Percentiles rank a stretch among this genome's conserved stretches.
Conservation (phyloP, 2,329 filamentous ascomycete genomes). For the Aspergillus amoenus region DNA sequence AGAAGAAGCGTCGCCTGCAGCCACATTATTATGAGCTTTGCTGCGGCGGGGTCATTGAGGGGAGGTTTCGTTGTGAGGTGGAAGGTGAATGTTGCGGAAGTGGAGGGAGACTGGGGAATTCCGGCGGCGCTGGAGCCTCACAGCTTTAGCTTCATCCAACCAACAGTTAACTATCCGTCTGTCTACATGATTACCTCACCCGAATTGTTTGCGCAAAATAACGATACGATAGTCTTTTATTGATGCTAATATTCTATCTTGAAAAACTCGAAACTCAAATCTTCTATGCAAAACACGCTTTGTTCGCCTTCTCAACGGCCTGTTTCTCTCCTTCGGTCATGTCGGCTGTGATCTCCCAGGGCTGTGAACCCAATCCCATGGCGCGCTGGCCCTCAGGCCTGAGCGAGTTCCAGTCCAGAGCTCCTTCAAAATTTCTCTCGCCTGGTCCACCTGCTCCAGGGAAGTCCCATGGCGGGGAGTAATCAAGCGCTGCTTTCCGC, state of each 20-base stretch:
- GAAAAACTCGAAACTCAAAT: background rate
- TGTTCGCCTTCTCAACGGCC: slow-evolving; percentile 54
- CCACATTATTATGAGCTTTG: slow-evolving; percentile 37
- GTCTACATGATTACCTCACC: background rate
- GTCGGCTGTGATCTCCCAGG: slow-evolving; percentile 48
- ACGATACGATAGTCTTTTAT: no score
- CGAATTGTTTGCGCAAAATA: background rate
- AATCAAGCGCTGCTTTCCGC: slow-evolving; percentile 67
- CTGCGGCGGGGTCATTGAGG: slow-evolving; percentile 34
- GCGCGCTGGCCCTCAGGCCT: slow-evolving; percentile 52
- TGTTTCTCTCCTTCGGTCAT: slow-evolving; percentile 53
- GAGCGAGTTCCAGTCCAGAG: slow-evolving; percentile 40
- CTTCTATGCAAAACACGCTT: slow-evolving; percentile 48
- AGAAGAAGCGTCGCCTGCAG: slow-evolving; percentile 40
- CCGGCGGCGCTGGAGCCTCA: background rate
- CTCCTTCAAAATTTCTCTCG: slow-evolving; percentile 41
- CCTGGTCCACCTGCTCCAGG: slow-evolving; percentile 54
- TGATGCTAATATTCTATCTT: background rate
- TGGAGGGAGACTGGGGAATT: background rate
- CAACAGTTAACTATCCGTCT: background rate
- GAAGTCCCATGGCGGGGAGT: slow-evolving; percentile 69
- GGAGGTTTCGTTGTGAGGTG: slow-evolving; percentile 8
- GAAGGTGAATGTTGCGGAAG: slow-evolving; percentile 2
- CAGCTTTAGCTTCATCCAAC: background rate
- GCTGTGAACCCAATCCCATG: slow-evolving; percentile 54